Percentiles rank a stretch among this genome's conserved stretches.
These are phyloP conservation scores for Onygenales sp. DNA, from an alignment of 2,329 filamentous ascomycete genomes.

Conservation along the genomic window DNA sequence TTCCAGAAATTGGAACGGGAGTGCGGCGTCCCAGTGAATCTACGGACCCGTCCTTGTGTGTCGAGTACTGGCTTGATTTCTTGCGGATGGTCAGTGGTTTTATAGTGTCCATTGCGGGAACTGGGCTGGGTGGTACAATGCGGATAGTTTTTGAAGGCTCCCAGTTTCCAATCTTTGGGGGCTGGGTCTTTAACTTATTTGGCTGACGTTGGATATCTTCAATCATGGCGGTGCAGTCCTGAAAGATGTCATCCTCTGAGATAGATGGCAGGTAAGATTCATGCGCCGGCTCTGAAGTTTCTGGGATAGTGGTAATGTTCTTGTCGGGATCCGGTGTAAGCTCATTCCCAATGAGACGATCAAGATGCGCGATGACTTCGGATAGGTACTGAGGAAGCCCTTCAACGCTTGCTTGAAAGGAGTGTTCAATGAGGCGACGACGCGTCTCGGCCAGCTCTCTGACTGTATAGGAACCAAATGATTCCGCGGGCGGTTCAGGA, in stretches of 20 bases:
- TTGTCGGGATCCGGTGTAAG: constrained; percentile 21
- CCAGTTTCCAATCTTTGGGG: constrained; percentile 3
- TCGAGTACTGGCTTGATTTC: constrained; percentile 16
- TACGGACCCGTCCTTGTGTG: constrained; percentile 5
- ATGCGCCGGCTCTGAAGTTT: constrained; percentile 12
- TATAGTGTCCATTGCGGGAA: constrained; percentile 33
- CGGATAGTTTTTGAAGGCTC: constrained; percentile 43
- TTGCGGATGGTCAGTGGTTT: constrained; percentile 50
- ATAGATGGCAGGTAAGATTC: constrained; percentile 4
- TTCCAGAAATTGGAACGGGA: background rate
- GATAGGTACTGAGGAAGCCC: constrained; percentile 43
- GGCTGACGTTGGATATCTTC: background rate
- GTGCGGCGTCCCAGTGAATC: constrained; percentile 3
- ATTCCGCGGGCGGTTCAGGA: constrained; percentile 36
- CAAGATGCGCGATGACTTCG: constrained; percentile 51
- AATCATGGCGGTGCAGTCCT: constrained; percentile 11
- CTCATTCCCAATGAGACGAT: constrained; percentile 45
- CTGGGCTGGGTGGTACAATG: constrained; percentile 45
- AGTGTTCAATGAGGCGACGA: constrained; percentile 45
- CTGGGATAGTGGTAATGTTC: constrained; percentile 40
- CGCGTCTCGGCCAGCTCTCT: constrained; percentile 50
- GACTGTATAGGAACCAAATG: constrained; percentile 43
- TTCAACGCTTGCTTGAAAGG: constrained; percentile 33
- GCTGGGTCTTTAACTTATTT: background rate
- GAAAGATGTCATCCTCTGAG: constrained; percentile 1